Evolutionary conservation across 345 rosid genomes (phyloP).

Genomic region (Ailanthus altissimus): DNA sequence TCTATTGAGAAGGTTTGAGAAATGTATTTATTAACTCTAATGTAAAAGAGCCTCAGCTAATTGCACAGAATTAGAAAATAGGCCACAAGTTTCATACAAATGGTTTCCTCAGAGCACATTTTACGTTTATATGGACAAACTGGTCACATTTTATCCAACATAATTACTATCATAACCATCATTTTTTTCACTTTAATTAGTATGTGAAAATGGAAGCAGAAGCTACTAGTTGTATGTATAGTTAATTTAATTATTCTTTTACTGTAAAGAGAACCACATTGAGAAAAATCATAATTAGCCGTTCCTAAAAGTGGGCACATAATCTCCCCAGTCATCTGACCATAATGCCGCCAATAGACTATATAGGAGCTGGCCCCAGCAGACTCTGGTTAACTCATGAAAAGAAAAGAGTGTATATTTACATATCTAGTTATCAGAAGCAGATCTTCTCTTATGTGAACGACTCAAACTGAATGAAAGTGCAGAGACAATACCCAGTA

Average conservation of each 20-base stretch:
- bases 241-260: not conserved
- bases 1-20: not conserved
- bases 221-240: not conserved
- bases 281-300: not conserved
- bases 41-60: not conserved
- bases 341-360: not conserved
- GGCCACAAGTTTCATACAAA: not conserved
- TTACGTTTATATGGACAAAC: not conserved
- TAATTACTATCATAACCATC: not conserved
- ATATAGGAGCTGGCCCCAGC: not conserved
- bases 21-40: not conserved
- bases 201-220: not conserved
- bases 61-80: not conserved
- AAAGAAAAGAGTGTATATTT: not conserved
- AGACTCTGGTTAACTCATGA: not conserved
- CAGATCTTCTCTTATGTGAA: not conserved
- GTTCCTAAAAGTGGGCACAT: slow-evolving; percentile 3
- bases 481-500: not conserved
- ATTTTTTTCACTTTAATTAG: not conserved
- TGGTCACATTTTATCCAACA: slow-evolving; percentile 7
- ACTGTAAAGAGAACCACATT: not conserved
- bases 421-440: not conserved
- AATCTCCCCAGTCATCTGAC: slow-evolving; percentile 6
- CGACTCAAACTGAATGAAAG: not conserved
- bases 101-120: not conserved